Percentiles rank a stretch among this genome's conserved stretches.
These are phyloP conservation scores for Umbelopsis isabellina DNA, from an alignment of 192 early-diverging fungal genomes.

Conservation along the genomic window DNA sequence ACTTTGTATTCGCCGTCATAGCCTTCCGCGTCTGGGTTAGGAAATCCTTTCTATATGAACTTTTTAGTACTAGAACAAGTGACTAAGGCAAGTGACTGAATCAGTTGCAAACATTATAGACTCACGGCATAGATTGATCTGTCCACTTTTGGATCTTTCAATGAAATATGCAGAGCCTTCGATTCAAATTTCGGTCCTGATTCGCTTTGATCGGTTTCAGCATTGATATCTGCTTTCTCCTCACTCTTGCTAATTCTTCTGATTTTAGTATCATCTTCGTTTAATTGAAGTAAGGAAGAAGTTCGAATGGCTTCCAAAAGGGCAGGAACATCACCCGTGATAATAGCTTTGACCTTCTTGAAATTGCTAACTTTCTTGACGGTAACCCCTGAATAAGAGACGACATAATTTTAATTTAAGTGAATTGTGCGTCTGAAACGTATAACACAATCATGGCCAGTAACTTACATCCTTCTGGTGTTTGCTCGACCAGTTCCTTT, in stretches of 20 bases:
- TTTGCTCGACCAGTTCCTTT: slow-evolving; percentile 30
- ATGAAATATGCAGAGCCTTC: neutral
- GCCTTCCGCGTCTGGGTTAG: slow-evolving; percentile 11
- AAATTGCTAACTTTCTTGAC: slow-evolving; percentile 33
- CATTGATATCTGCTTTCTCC: slow-evolving; percentile 9
- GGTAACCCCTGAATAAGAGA: slow-evolving; percentile 29
- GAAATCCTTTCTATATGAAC: slow-evolving; percentile 36
- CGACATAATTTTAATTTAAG: neutral
- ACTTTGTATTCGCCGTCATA: slow-evolving; percentile 5
- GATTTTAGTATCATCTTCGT: slow-evolving; percentile 31
- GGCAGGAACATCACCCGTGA: slow-evolving; percentile 24
- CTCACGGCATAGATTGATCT: slow-evolving; percentile 40
- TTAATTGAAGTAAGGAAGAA: slow-evolving; percentile 29
- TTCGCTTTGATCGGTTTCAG: neutral
- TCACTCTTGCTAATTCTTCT: slow-evolving; percentile 6
- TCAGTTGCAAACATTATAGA: neutral
- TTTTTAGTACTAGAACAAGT: neutral
- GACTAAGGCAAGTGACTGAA: no score
- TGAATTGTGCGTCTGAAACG: neutral
- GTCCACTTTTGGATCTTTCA: slow-evolving; percentile 15
- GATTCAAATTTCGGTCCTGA: neutral
- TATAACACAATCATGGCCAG: neutral
- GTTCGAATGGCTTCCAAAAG: slow-evolving; percentile 18
- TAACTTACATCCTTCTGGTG: slow-evolving; percentile 39
- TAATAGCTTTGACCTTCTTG: slow-evolving; percentile 36